Evolutionary conservation across 75 land plant species (phyloP).

Genomic region (Selaginella moellendorffii): DNA sequence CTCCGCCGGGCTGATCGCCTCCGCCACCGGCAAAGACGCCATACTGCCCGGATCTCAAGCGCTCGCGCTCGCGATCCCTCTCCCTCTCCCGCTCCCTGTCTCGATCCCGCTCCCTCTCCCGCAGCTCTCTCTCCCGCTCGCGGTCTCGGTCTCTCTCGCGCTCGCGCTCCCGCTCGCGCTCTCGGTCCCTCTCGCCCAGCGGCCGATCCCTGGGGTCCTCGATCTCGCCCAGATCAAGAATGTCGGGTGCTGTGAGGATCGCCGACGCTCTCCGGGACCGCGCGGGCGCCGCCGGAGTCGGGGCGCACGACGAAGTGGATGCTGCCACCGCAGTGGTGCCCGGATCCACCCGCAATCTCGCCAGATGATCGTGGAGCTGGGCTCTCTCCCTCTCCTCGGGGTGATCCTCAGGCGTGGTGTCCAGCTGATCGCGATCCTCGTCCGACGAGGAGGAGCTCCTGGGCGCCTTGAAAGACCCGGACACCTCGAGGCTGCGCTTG

Average conservation of each 20-base stretch:
- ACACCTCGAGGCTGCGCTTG: neutral
- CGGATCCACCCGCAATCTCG: too few relatives aligned
- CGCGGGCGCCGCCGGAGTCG: too few relatives aligned
- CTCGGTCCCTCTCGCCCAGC: neutral
- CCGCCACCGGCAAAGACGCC: neutral
- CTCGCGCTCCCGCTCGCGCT: neutral
- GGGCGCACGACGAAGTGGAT: neutral
- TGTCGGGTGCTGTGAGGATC: neutral
- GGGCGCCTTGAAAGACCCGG: neutral
- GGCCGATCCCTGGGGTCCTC: neutral
- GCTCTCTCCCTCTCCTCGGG: too few relatives aligned
- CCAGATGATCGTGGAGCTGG: too few relatives aligned
- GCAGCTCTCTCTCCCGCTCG: neutral
- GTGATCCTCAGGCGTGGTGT: too few relatives aligned
- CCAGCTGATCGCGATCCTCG: neutral
- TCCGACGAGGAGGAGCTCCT: neutral
- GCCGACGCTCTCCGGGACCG: neutral
- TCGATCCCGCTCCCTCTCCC: neutral
- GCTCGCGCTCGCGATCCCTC: neutral
- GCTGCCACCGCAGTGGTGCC: neutral
- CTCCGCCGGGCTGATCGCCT: neutral
- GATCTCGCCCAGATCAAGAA: neutral
- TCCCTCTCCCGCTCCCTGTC: conserved; percentile 2
- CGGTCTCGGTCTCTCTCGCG: neutral
- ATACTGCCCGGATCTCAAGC: neutral